Percentiles rank a stretch among this genome's conserved stretches.
These are phyloP conservation scores for Tricholomella constricta DNA, from an alignment of 768 basidiomycete genomes.

Conservation along the genomic window DNA sequence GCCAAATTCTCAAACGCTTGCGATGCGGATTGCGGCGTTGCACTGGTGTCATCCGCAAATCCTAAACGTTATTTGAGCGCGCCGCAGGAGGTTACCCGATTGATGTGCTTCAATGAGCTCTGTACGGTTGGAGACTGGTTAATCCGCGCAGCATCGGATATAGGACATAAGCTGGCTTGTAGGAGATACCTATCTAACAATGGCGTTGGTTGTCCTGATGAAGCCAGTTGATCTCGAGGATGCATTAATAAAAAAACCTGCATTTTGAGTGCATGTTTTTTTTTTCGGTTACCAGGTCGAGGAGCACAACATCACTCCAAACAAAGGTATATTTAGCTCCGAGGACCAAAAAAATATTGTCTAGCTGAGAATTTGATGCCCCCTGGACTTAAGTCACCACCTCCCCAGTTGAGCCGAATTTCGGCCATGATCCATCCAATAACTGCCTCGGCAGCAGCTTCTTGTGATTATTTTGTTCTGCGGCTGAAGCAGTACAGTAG, in stretches of 20 bases:
- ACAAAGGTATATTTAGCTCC: slow-evolving; percentile 12
- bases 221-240: slow-evolving; percentile 6
- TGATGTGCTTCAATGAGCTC: slow-evolving; percentile 11
- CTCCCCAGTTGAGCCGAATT: slow-evolving; percentile 10
- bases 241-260: neutral
- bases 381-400: slow-evolving; percentile 16
- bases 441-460: slow-evolving; percentile 13
- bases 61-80: slow-evolving; percentile 14
- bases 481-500: neutral
- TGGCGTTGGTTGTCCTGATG: slow-evolving; percentile 2
- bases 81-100: slow-evolving; percentile 14
- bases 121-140: neutral
- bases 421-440: slow-evolving; percentile 7
- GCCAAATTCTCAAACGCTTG: slow-evolving; percentile 5
- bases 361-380: slow-evolving; percentile 14
- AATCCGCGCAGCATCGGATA: slow-evolving; percentile 10
- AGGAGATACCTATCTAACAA: slow-evolving; percentile 1
- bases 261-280: neutral
- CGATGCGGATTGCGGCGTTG: slow-evolving; percentile 5
- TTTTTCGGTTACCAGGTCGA: slow-evolving; percentile 11
- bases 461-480: slow-evolving; percentile 9
- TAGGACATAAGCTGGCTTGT: slow-evolving; percentile 15
- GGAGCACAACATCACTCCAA: neutral
- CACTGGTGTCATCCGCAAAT: slow-evolving; percentile 14
- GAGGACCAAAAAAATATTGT: slow-evolving; percentile 12